Conservation (phyloP, 2,329 filamentous ascomycete species). For the Colletotrichum australisinense region DNA sequence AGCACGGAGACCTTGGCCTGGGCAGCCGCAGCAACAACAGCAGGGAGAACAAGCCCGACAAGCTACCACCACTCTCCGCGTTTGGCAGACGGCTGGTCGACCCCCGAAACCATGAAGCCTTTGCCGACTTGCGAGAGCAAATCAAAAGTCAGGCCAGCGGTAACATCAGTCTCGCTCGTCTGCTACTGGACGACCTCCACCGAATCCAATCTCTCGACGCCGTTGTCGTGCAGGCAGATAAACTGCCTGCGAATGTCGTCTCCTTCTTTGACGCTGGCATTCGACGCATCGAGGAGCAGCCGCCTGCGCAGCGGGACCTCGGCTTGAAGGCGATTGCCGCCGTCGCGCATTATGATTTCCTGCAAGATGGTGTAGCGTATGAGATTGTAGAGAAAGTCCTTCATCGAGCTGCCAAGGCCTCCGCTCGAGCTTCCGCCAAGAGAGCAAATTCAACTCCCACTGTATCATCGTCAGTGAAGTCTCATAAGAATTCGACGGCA, state of each 20-base stretch:
- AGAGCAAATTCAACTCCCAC: neutral
- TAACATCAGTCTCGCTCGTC: conserved; percentile 9
- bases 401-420: neutral
- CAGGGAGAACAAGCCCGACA: neutral
- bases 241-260: conserved; percentile 7
- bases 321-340: conserved; percentile 14
- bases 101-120: neutral
- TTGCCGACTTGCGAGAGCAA: neutral
- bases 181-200: conserved; percentile 3
- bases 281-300: conserved; percentile 2
- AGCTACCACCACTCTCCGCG: neutral
- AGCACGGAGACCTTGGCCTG: conserved; percentile 7
- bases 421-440: neutral
- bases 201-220: neutral
- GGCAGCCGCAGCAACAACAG: neutral
- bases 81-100: neutral
- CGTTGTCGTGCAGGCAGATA: neutral
- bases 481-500: neutral
- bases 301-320: neutral
- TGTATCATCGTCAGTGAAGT: neutral
- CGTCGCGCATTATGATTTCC: conserved; percentile 1
- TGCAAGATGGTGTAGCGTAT: neutral
- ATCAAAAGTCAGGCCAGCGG: neutral
- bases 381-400: neutral
- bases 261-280: conserved; percentile 5